Evolutionary conservation across 305 asterid genomes (phyloP), one percentile per base, ranked within the genome.

Genomic region (Fraxinus albicans): DNA sequence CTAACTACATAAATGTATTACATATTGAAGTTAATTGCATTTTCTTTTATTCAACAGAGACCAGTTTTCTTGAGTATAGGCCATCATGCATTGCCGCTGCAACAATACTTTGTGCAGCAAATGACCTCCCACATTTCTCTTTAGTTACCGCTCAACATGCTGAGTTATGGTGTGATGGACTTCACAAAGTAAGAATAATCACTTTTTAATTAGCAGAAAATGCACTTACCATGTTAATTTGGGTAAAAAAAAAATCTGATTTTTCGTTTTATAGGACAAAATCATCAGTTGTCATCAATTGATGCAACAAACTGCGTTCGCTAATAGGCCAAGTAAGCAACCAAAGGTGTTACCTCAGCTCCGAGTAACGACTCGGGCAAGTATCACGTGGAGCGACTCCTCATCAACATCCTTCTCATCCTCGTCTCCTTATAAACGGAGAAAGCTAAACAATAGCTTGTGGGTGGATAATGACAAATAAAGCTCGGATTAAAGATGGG

Each of bases 1-100:
- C 73, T 65, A 65, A 65, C 73, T 65, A 25, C 8, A 23, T 25
- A 9, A 34, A 3, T 44, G 12, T 50, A 78, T 35, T 13, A 31
- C 6, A 8, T n/a, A 2, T 67, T 67, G 35, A 67, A 10, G 35
- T 67, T 27, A n/a, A 27, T 67, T 67, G 38, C n/a, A 65, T 77
- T 34, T 73, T 76, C 8, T 79, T 86, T 79, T 60, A 77, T 33
- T 77, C 77, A 73, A 65, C 90, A 92, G 98, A 91, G 79, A 84
- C 89, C 69, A 88, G 91, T 82, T 89, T 92, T 84, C 89, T 90
- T 27, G 94, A 90, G 87, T 92, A 90, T 83, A 79, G 90, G 88
- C 97, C 98, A 85, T 94, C 98, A 81, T 94, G 97, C 87, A 88
- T 91, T 69, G 98, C 97, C 67, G 98, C 95, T 55, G 93, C 95